phyloP scores from a whole-genome alignment of 2,329 filamentous ascomycete genomes.

The Aureobasidium pullulans region DNA sequence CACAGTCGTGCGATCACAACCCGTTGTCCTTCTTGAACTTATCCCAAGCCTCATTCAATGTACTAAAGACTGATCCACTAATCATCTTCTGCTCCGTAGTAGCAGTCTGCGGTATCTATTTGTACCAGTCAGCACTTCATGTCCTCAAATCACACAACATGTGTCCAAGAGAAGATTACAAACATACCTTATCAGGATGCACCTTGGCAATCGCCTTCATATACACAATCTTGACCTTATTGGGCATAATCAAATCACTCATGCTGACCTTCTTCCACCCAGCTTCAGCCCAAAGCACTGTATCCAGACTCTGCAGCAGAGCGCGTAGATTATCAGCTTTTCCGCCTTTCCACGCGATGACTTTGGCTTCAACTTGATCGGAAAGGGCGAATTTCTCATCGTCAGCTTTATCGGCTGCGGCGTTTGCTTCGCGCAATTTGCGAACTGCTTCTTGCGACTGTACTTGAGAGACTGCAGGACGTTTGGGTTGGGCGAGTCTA shows the following conservation, averaged over 20 bases:
- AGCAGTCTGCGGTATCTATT: conserved; percentile 54
- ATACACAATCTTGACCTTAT: conserved; percentile 94
- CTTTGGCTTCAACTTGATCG: conserved; percentile 74
- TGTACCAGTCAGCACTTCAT: conserved; percentile 16
- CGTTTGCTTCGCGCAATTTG: conserved; percentile 73
- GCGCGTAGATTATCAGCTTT: conserved; percentile 91
- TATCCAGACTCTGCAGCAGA: conserved; percentile 76
- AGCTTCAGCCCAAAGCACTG: conserved; percentile 81
- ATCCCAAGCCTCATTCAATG: conserved; percentile 61
- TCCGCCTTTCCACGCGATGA: conserved; percentile 77
- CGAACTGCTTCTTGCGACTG: conserved; percentile 64
- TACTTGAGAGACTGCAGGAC: conserved; percentile 24
- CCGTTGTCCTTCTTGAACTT: conserved; percentile 58
- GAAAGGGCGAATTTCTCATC: conserved; percentile 87
- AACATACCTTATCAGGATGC: conserved; percentile 90
- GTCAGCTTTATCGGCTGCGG: conserved; percentile 76
- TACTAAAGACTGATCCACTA: conserved; percentile 56
- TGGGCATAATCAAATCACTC: conserved; percentile 84
- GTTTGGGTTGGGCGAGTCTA: conserved; percentile 5
- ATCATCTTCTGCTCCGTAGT: conserved; percentile 63
- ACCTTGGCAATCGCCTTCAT: conserved; percentile 99
- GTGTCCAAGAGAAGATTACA: background rate
- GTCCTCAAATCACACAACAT: background rate
- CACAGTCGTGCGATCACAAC: background rate
- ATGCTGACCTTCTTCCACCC: conserved; percentile 97